phyloP scores from a whole-genome alignment of 2,329 filamentous ascomycete genomes.

The Epichloe coenophiala region DNA sequence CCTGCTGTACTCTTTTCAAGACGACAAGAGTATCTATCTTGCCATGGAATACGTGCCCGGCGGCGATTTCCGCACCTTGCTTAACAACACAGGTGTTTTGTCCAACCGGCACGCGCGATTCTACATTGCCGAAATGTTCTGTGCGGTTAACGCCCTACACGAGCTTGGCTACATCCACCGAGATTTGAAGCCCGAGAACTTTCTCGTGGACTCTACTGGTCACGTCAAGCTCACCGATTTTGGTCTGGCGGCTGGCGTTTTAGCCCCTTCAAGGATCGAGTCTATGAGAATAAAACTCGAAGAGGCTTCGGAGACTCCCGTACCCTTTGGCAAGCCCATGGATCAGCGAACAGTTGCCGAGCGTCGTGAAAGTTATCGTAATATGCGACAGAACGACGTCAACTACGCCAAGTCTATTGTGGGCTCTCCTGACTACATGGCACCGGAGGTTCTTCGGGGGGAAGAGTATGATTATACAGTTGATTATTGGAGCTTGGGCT shows the following conservation, averaged over 20 bases:
- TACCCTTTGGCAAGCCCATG: constrained; percentile 87
- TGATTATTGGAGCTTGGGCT: constrained; percentile 96
- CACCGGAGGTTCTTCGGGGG: constrained; percentile 88
- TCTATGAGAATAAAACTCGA: constrained; percentile 95
- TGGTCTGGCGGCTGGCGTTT: constrained; percentile 83
- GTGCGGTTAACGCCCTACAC: constrained; percentile 86
- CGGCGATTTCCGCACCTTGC: constrained; percentile 89
- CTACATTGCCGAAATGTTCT: constrained; percentile 99
- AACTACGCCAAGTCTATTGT: constrained; percentile 99
- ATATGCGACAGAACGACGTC: constrained; percentile 80
- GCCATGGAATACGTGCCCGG: constrained; percentile 99
- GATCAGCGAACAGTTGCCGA: constrained; percentile 84
- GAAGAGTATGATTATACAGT: constrained; percentile 98
- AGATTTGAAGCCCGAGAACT: constrained; percentile 96
- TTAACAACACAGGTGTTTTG: constrained; percentile 96
- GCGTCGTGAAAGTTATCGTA: constrained; percentile 85
- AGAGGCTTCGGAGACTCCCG: constrained; percentile 74
- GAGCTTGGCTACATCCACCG: constrained; percentile 94
- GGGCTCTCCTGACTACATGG: constrained; percentile 97
- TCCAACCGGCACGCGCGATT: constrained; percentile 96
- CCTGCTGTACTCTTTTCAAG: constrained; percentile 93
- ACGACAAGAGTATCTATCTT: constrained; percentile 94
- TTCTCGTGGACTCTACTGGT: constrained; percentile 88
- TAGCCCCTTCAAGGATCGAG: constrained; percentile 91
- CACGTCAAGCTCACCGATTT: constrained; percentile 98